Evolutionary conservation across 2,329 filamentous ascomycete species (phyloP).

Genomic region (Diplodia seriata): DNA sequence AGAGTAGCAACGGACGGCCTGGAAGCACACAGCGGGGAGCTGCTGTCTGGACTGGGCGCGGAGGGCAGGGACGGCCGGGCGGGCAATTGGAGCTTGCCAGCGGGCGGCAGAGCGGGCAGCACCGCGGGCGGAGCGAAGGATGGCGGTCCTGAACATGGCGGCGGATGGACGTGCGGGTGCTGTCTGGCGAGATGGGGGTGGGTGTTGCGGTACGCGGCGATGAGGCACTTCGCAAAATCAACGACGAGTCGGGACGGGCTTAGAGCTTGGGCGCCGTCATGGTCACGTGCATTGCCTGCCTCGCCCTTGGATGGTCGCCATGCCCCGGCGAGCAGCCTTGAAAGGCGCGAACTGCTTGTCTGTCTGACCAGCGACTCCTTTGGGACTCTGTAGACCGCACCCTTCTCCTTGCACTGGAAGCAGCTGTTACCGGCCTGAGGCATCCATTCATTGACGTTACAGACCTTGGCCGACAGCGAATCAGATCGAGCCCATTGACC

Average conservation of each 20-base stretch:
- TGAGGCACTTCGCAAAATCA: slow-evolving; percentile 34
- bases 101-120: slow-evolving; percentile 52
- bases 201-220: slow-evolving; percentile 31
- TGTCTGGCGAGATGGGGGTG: slow-evolving; percentile 38
- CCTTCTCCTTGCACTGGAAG: background rate
- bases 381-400: background rate
- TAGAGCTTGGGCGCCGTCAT: slow-evolving; percentile 32
- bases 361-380: background rate
- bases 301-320: slow-evolving; percentile 5
- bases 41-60: slow-evolving; percentile 67
- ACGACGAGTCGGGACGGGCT: slow-evolving; percentile 30
- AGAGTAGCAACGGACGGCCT: slow-evolving; percentile 83
- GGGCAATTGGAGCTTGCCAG: slow-evolving; percentile 59
- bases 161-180: slow-evolving; percentile 45
- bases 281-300: slow-evolving; percentile 25
- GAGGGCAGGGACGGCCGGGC: slow-evolving; percentile 66
- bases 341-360: background rate
- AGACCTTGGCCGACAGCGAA: slow-evolving; percentile 6
- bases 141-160: slow-evolving; percentile 88
- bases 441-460: background rate
- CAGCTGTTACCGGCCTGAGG: slow-evolving; percentile 8
- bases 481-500: slow-evolving; percentile 15
- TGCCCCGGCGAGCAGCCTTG: background rate
- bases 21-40: slow-evolving; percentile 68
- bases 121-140: slow-evolving; percentile 76